phyloP scores from a whole-genome alignment of 1,284 basidiomycete genomes.

The Fomitiporia mediterranea region DNA sequence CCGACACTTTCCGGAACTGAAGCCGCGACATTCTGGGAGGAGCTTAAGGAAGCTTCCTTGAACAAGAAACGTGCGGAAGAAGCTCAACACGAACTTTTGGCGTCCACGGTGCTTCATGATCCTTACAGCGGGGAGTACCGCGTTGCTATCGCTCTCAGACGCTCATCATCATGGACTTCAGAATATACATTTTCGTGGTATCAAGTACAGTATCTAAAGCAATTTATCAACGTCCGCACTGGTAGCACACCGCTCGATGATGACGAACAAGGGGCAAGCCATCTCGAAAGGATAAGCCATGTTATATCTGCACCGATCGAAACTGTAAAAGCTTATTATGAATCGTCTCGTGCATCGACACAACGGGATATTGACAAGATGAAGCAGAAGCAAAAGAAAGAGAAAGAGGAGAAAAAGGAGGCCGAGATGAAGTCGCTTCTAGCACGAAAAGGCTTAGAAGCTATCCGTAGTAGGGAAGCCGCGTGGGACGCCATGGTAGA shows the following conservation, averaged over 20 bases:
- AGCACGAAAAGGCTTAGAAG: constrained; percentile 42
- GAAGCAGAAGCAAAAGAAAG: constrained; percentile 15
- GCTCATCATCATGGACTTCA: constrained; percentile 53
- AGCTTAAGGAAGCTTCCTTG: constrained; percentile 45
- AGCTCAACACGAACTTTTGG: constrained; percentile 21
- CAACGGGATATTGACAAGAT: constrained; percentile 39
- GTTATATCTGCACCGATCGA: constrained; percentile 52
- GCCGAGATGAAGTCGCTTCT: constrained; percentile 28
- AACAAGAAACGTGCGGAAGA: constrained; percentile 29
- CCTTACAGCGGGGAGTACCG: constrained; percentile 26
- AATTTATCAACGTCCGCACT: constrained; percentile 40
- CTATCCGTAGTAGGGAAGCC: constrained; percentile 47
- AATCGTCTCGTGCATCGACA: constrained; percentile 35
- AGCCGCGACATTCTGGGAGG: constrained; percentile 50
- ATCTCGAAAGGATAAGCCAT: constrained; percentile 45
- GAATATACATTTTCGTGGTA: constrained; percentile 61
- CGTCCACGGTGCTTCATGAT: constrained; percentile 23
- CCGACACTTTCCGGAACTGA: constrained; percentile 35
- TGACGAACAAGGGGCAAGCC: constrained; percentile 34
- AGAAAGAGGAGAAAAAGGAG: constrained; percentile 27
- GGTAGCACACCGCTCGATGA: constrained; percentile 49
- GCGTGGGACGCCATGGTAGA: constrained; percentile 60
- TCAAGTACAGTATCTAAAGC: constrained; percentile 59
- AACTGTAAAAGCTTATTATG: constrained; percentile 45
- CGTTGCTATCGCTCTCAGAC: constrained; percentile 41